Evolutionary conservation across 345 rosid species (phyloP).

Genomic region (Bretschneidera sinensis): DNA sequence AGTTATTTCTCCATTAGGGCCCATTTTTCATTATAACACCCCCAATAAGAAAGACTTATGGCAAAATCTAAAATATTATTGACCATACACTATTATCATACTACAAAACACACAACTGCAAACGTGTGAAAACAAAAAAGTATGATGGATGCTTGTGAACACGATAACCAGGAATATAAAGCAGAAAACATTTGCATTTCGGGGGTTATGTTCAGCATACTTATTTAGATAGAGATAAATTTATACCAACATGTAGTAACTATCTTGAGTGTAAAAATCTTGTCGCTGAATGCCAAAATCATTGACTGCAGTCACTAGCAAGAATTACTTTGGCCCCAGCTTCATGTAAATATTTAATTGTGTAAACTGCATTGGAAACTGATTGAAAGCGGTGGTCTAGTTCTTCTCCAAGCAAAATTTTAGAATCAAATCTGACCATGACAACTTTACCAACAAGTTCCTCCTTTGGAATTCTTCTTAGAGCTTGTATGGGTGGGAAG

Average conservation of each 20-base stretch:
- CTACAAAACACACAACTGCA: not conserved
- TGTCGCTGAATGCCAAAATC: no score
- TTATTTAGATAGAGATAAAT: not conserved
- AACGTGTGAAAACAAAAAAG: no score
- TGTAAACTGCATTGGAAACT: conserved; percentile 35
- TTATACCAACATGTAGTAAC: conserved; percentile 16
- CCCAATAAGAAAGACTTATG: not conserved
- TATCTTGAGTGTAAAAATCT: no score
- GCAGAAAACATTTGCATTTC: no score
- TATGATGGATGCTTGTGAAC: not conserved
- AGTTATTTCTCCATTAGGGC: not conserved
- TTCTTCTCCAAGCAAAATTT: conserved; percentile 37
- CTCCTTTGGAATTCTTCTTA: conserved; percentile 42
- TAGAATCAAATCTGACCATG: conserved; percentile 63
- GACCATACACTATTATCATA: no score
- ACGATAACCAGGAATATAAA: no score
- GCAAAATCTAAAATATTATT: not conserved
- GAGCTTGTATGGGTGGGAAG: conserved; percentile 58
- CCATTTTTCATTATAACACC: not conserved
- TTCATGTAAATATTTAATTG: conserved; percentile 42
- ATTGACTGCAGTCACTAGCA: conserved; percentile 49
- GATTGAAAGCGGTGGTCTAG: conserved; percentile 26
- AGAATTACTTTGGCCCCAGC: conserved; percentile 50
- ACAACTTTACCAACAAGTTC: conserved; percentile 55
- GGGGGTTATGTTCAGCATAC: no score